These are phyloP conservation scores for Knoxia roxburghii DNA, from an alignment of 257 asterid species.

Conservation along the genomic window DNA sequence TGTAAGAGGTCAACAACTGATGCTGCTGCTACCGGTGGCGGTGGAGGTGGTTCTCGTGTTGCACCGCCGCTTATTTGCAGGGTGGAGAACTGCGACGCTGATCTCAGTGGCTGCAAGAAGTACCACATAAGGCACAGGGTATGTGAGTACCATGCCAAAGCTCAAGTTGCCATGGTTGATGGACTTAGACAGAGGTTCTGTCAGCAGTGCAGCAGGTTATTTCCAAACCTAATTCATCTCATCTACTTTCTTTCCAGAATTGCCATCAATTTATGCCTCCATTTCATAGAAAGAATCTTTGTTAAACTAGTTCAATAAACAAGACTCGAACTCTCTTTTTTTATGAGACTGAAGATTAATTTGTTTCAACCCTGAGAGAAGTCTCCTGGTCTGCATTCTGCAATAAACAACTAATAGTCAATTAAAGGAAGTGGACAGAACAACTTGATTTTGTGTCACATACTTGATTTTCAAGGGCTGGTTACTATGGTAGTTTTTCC, in stretches of 20 bases:
- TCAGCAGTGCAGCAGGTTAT: constrained; percentile 70
- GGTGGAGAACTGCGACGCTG: constrained; percentile 45
- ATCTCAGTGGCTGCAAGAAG: constrained; percentile 36
- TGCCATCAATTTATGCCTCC: not conserved
- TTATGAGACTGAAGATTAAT: no score
- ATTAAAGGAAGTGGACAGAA: not conserved
- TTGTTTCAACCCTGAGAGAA: not conserved
- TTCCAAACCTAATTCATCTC: not conserved
- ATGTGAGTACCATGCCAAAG: constrained; percentile 58
- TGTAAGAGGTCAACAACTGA: not conserved
- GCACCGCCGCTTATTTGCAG: constrained; percentile 25
- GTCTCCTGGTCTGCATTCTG: not conserved
- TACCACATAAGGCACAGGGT: constrained; percentile 56
- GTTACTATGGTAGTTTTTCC: no score
- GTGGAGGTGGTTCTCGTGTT: constrained; percentile 13
- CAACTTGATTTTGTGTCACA: not conserved
- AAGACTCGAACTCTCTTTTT: no score
- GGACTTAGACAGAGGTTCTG: constrained; percentile 56
- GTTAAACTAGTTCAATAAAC: no score
- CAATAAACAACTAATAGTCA: not conserved
- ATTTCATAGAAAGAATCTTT: no score
- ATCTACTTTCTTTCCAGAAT: not conserved
- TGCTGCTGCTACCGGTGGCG: not conserved
- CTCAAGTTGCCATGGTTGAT: constrained; percentile 36
- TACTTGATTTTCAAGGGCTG: no score